Base-by-base conservation (phyloP, 2,329 filamentous ascomycete genomes). In the Akanthomyces uredinophilus region DNA sequence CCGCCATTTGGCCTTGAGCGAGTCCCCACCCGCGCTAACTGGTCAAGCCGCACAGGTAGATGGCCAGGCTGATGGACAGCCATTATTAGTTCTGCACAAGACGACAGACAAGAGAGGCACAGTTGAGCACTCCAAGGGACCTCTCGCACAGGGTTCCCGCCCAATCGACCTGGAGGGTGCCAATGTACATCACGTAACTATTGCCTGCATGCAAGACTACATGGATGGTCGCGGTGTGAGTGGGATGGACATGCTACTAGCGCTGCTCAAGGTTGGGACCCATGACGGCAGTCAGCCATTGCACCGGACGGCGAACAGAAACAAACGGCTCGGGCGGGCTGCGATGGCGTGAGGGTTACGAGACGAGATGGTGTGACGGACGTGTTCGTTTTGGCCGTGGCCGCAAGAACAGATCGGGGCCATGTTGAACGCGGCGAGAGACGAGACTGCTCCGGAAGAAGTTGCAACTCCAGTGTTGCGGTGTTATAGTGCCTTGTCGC, bases 1-100 rank as follows among this genome's bases (percentile, higher is more conserved):
- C 56, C 55, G 55, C 55, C 55, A 58, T 58, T 58, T 59, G 24
- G 37, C 35, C 56, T 59, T 37, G 56, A 59, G 56, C 47, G 56
- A 59, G 56, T 59, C 56, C 41, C 56, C 56, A 59, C 56, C 39
- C 16, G 44, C 55, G 55, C 55, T 27, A 58, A 49, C 54, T 47
- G 54, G 52, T 24, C 41, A 41, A 47, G 54, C 54, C 43, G 43
- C 54, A 29, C 6, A 22, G 41, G 14, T 35, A 35, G 32, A 8
- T 39, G 14, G 37, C 3, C 10, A 39, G 37, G 37, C 14, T 2
- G 44, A 29, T 29, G 6, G 27, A 29, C 27, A 29, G 4, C n/a
- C n/a, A n/a, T 29, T 29, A 29, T 20, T 22, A 20, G 5, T 44
- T 8, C 5, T 39, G 41, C 41, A 43, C 16, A 44, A 44, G 41